Base-by-base conservation (phyloP, 768 basidiomycete species). In the Galerina marginata region DNA sequence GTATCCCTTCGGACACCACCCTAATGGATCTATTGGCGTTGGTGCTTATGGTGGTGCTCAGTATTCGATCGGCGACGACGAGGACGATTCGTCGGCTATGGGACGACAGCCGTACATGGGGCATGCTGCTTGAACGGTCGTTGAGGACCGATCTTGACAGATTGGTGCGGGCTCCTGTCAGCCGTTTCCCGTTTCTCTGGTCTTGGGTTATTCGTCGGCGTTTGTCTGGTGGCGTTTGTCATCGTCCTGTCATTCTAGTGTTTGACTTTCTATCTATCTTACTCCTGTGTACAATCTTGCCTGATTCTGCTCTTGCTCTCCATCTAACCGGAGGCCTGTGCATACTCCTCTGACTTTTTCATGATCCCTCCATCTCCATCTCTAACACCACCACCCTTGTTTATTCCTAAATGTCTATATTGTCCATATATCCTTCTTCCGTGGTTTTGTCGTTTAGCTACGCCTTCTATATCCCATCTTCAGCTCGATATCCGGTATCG, bases 51-150 rank as follows among this genome's bases (percentile, higher is more conserved):
- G 66, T 16, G 71, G 71, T 0, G 69, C 70, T n/a, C 57, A 64
- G 58, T 77, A 77, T 59, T 65, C 71, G 9, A 72, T 74, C 68
- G 76, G 69, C 11, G 72, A 72, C 4, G 77, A 72, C 52, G 73
- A 74, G 11, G 74, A 72, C 11, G 70, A 62, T 23, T 52, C 42
- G 15, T 26, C 42, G 11, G 26, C 26, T 23, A 49, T 16, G 60
- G 65, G 38, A 61, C 51, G 52, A 40, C 16, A 12, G 43, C 36
- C 48, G 10, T 38, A 23, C 6, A 9, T 38, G 2, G 60, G 50
- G 1, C 49, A 47, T 23, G 60, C 60, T 3, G 47, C 53, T 2
- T 60, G 26, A 47, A 37, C 23, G 42, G 20, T 20, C 29, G 37
- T 20, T 20, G 6, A 7, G 26, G 37, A n/a, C 25, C 12, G 29